Evolutionary conservation across 345 rosid genomes (phyloP), one percentile per base, ranked within the genome.

Genomic region (Rhodomyrtus tomentosa): DNA sequence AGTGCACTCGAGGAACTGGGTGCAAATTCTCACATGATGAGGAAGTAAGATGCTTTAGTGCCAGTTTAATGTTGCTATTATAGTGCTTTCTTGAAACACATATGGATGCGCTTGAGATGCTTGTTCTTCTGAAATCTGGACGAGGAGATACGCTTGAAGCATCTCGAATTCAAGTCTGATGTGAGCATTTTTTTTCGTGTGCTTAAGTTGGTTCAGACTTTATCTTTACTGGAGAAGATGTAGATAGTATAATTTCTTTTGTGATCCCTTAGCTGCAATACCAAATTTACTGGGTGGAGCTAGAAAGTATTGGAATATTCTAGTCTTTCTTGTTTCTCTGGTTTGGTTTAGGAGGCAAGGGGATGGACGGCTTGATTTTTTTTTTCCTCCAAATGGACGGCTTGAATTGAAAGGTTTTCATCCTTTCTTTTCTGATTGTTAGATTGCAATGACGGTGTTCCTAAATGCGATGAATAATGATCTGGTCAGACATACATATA

Each of bases 11-110:
- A 50, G 98, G 98, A 12, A 96, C 91, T 76, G 92, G 93, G 58
- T 96, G 98, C 91, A 95, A 94, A 87, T 96, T 95, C 87, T 96
- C 98, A 50, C 98, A 94, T 14, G 93, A 94, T 83, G 95, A 94
- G 84, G 95, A 94, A 89, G 99, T 95, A 90, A 89, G 93, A 48
- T 42, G 16, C 58, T 59, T 38, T 68, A 38, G 36, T 27, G 55
- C 38, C 85, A 49, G 76, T n/a, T 29, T 53, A 54, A 9, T 62
- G 18, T 83, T 55, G 7, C 32, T 29, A 50, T 48, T 4, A 38
- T 20, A 10, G 51, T 80, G 58, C 18, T 56, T 81, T 80, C 58
- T 48, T 9, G 83, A 45, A 76, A 38, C 25, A 16, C n/a, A 9
- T 50, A n/a, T 55, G 45, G 20, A 29, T 68, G 16, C 24, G 72